These are phyloP conservation scores for Cupressus sempervirens DNA, from an alignment of 75 land plant genomes.

Conservation along the genomic window DNA sequence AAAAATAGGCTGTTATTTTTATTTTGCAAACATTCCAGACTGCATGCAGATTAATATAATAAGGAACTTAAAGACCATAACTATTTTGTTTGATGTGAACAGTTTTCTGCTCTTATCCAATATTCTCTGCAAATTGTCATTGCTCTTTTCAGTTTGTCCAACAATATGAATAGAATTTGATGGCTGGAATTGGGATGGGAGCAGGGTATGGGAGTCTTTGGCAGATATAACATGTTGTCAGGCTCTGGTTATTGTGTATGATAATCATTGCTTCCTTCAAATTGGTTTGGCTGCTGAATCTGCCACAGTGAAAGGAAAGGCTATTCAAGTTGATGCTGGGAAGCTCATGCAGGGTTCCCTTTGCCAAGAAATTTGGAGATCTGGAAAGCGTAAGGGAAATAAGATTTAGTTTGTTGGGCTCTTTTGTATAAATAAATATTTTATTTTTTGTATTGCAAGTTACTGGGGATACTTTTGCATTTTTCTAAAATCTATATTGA, in stretches of 20 bases:
- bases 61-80: background rate
- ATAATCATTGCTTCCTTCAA: conserved; percentile 55
- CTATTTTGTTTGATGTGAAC: background rate
- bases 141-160: background rate
- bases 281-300: conserved; percentile 70
- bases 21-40: background rate
- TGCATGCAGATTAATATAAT: background rate
- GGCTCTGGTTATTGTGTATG: conserved; percentile 67
- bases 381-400: conserved; percentile 53
- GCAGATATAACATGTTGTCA: conserved; percentile 61
- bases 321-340: conserved; percentile 48
- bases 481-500: conserved; percentile 7
- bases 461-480: background rate
- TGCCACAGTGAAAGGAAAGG: conserved; percentile 23
- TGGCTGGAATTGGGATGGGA: conserved; percentile 6
- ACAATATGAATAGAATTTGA: conserved; percentile 1
- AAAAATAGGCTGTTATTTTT: background rate
- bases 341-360: conserved; percentile 59
- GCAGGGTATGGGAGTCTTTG: conserved; percentile 88
- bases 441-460: background rate
- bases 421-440: background rate
- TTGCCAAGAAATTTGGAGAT: conserved; percentile 45
- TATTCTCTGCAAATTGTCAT: background rate
- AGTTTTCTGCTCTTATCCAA: background rate
- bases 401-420: background rate